Percentiles rank a stretch among this genome's conserved stretches.
These are phyloP conservation scores for Boletus sp. DNA, from an alignment of 768 basidiomycete genomes.

Conservation along the genomic window DNA sequence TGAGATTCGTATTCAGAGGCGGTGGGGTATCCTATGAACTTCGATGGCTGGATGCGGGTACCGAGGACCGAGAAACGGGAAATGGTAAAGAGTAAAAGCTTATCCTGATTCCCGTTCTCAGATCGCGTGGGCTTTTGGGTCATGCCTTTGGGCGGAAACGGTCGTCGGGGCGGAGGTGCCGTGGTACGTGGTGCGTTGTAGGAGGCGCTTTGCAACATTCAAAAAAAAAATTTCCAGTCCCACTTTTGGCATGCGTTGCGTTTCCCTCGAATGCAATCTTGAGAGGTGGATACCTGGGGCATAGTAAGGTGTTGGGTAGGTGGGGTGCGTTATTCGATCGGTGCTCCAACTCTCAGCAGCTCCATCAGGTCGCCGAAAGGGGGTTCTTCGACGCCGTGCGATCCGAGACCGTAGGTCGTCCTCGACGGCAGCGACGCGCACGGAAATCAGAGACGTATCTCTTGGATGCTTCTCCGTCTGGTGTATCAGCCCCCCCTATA, in stretches of 20 bases:
- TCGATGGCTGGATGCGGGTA: background rate
- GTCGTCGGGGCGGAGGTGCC: background rate
- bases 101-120: background rate
- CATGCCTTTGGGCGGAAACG: background rate
- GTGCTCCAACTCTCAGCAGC: background rate
- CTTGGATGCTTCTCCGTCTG: background rate
- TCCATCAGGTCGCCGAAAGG: background rate
- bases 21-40: background rate
- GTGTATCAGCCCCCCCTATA: background rate
- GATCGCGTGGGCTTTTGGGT: background rate
- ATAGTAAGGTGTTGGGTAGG: background rate
- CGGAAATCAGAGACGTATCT: background rate
- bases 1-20: background rate
- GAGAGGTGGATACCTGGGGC: background rate
- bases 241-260: background rate
- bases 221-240: no score
- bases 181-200: background rate
- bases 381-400: conserved; percentile 1
- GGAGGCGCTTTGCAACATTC: background rate
- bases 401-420: background rate
- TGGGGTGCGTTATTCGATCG: background rate
- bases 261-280: background rate
- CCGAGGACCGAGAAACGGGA: background rate
- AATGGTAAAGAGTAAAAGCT: background rate
- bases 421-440: background rate